These are phyloP conservation scores for Heliosperma pusillum DNA, from an alignment of 148 eudicot species.

Conservation along the genomic window DNA sequence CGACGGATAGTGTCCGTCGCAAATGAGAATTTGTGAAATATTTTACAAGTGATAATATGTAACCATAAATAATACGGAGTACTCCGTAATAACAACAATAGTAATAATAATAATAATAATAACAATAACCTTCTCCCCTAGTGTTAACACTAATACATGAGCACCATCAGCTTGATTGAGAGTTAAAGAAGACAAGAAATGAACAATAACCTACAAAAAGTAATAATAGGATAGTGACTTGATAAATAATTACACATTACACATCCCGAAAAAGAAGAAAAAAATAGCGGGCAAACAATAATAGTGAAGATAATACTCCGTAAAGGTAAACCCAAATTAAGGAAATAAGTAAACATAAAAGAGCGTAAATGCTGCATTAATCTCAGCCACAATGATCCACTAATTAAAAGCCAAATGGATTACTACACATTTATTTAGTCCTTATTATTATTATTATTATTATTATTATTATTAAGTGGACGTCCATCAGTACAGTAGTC, in stretches of 20 bases:
- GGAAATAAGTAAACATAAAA: background rate
- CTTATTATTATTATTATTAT: no score
- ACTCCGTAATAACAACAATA: no score
- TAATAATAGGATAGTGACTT: background rate
- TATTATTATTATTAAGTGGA: background rate
- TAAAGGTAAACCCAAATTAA: constrained; percentile 4
- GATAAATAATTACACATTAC: background rate
- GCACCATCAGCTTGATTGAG: no score
- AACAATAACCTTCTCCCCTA: no score
- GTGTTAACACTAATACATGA: no score
- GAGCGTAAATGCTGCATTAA: constrained; percentile 28
- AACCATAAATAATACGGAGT: no score
- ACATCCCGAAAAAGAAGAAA: background rate
- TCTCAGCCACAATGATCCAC: constrained; percentile 21
- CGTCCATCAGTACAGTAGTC: constrained; percentile 13
- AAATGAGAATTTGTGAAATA: no score
- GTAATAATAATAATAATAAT: no score
- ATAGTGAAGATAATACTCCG: background rate
- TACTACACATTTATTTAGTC: background rate
- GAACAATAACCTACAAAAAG: background rate
- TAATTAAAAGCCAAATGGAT: constrained; percentile 5
- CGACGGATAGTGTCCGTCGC: no score
- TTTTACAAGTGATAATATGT: no score
- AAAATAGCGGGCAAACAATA: background rate
- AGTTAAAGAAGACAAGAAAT: background rate